phyloP scores from a whole-genome alignment of 1,139 yeast species.

The Hansenula lynferdii region DNA sequence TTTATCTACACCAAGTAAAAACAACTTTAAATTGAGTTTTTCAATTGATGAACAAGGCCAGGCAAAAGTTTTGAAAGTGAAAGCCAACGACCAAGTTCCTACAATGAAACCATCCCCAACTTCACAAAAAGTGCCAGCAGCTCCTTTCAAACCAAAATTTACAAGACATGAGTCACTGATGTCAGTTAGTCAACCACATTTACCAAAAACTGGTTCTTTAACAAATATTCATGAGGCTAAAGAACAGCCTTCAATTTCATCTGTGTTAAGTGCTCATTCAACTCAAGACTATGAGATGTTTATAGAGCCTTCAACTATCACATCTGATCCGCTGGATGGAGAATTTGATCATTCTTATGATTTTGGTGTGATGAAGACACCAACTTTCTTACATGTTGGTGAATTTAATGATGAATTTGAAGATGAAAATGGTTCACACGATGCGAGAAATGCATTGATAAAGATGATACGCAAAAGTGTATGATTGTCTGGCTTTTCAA shows the following conservation, averaged over 20 bases:
- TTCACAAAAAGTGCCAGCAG: background rate
- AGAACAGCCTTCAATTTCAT: background rate
- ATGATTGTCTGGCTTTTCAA: conserved; percentile 2
- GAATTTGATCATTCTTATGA: conserved; percentile 12
- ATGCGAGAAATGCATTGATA: conserved; percentile 24
- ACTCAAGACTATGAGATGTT: conserved; percentile 11
- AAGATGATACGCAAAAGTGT: conserved; percentile 23
- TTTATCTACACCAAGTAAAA: background rate
- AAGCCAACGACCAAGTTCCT: no score
- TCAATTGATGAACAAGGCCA: conserved; percentile 21
- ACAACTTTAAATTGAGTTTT: conserved; percentile 12
- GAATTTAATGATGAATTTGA: background rate
- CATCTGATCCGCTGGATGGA: conserved; percentile 14
- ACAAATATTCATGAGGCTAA: background rate
- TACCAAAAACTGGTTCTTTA: conserved; percentile 1
- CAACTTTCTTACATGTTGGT: conserved; percentile 2
- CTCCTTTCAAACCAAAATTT: conserved; percentile 5
- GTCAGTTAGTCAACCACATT: background rate
- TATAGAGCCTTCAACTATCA: conserved; percentile 18
- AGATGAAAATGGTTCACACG: conserved; percentile 11
- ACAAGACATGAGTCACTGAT: conserved; percentile 19
- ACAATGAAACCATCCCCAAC: background rate
- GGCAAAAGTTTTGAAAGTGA: conserved; percentile 17
- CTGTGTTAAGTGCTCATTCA: background rate
- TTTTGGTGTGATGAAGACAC: conserved; percentile 3